Evolutionary conservation across 257 asterid genomes (phyloP), one percentile per base, ranked within the genome.

Genomic region (Osmanthus fragrans): DNA sequence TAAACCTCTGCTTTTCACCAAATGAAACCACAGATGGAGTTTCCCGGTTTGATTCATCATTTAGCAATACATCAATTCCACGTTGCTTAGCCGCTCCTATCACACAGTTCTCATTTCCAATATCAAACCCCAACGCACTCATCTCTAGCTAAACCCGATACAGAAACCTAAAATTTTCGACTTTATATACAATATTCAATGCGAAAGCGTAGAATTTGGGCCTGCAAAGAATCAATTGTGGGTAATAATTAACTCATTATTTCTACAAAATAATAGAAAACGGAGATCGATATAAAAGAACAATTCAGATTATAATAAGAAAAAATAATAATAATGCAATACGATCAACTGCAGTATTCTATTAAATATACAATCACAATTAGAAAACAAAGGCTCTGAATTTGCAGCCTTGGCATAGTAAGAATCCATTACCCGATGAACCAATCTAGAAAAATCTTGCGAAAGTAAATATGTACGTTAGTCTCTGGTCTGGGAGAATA

Each of bases 81-180:
- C 94, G 87, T 76, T 93, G 94, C 86, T 86, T 95, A 21, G 94
- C 93, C 63, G 86, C 97, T 45, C 92, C 97, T 71, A 93, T 87
- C 68, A 95, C 99, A 81, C 97, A 90, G 89, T 90, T 93, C 80
- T 95, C 99, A 77, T 95, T 95, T 72, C 99, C 99, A 32, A 95
- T 86, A 79, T 95, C 99, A 81, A 91, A 93, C 81, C 99, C 99
- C 77, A 95, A 77, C 60, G 88, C 92, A 81, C 96, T 93, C 97
- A 93, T 91, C 85, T 88, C 84, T 86, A 86, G 75, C 76, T 68
- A 25, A 64, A 72, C 70, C 79, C 47, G 69, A 49, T 58, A 65
- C 80, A 68, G 47, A 39, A 74, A 74, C 73, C 85, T 73, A 78
- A 68, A 73, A 37, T 66, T 42, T 72, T 45, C 45, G 73, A 70